Conservation (phyloP, 352 stramenopile species). For the Phytopythium vexans region DNA sequence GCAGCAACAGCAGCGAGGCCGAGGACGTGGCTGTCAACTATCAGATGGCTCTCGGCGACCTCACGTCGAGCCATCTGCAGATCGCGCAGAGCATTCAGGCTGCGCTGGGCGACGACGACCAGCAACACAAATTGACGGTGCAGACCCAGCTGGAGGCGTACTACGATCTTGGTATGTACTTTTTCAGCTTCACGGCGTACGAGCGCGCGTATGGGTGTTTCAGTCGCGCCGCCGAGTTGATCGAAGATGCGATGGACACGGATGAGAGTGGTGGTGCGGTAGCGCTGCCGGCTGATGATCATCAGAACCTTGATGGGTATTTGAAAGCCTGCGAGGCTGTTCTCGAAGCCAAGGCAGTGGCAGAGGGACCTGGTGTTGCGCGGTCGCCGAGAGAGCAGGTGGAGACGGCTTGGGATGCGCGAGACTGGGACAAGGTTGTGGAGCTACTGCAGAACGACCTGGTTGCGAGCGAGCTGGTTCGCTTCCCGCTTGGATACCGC, state of each 20-base stretch:
- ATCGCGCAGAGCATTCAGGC: conserved; percentile 63
- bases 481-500: conserved; percentile 31
- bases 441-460: conserved; percentile 43
- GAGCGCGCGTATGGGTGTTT: conserved; percentile 79
- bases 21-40: conserved; percentile 65
- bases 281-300: conserved; percentile 21
- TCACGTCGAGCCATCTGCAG: conserved; percentile 50
- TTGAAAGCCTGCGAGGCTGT: conserved; percentile 67
- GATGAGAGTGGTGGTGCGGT: not conserved
- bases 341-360: conserved; percentile 40
- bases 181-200: conserved; percentile 74
- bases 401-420: conserved; percentile 40
- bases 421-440: conserved; percentile 50
- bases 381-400: conserved; percentile 36
- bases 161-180: conserved; percentile 68
- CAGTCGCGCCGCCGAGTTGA: conserved; percentile 52
- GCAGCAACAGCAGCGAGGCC: conserved; percentile 55
- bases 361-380: conserved; percentile 23
- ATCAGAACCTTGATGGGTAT: conserved; percentile 58
- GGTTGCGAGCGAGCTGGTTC: conserved; percentile 28
- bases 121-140: conserved; percentile 31
- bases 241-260: conserved; percentile 30
- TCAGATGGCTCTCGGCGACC: conserved; percentile 63
- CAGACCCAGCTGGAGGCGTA: conserved; percentile 60
- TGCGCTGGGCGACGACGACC: conserved; percentile 40